phyloP scores from a whole-genome alignment of 176 grass and related monocot genomes.

The Oryza glaberrima region DNA sequence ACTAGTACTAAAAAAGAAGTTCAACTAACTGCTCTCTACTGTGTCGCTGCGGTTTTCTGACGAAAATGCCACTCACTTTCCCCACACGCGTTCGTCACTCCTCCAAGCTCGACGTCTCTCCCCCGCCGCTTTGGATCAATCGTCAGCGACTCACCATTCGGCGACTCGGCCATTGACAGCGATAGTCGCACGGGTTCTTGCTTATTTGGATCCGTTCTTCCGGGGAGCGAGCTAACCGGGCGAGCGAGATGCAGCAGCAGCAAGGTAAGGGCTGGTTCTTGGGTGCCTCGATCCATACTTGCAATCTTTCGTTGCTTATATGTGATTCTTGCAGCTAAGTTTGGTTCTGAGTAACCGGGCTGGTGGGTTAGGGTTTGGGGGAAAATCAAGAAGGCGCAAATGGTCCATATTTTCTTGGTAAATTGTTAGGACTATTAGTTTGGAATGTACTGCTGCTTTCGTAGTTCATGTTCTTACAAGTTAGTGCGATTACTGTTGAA shows the following conservation, averaged over 20 bases:
- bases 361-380: neutral
- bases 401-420: neutral
- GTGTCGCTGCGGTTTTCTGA: neutral
- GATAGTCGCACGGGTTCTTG: conserved; percentile 1
- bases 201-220: conserved; percentile 8
- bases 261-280: conserved; percentile 38
- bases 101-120: neutral
- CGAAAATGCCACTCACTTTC: neutral
- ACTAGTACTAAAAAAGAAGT: neutral
- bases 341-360: neutral
- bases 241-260: conserved; percentile 48
- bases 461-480: neutral
- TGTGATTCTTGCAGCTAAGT: neutral
- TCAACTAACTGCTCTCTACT: neutral
- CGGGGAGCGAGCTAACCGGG: neutral
- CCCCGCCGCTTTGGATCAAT: conserved; percentile 2
- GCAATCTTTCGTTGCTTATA: conserved; percentile 2
- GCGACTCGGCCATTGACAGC: conserved; percentile 29
- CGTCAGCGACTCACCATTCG: neutral
- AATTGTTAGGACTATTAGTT: neutral
- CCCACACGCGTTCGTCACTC: neutral
- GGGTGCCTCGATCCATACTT: neutral
- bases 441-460: neutral
- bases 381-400: neutral
- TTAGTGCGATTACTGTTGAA: neutral